These are phyloP conservation scores for Rugonectria rugulosa DNA, from an alignment of 2,329 filamentous ascomycete species.

Conservation along the genomic window DNA sequence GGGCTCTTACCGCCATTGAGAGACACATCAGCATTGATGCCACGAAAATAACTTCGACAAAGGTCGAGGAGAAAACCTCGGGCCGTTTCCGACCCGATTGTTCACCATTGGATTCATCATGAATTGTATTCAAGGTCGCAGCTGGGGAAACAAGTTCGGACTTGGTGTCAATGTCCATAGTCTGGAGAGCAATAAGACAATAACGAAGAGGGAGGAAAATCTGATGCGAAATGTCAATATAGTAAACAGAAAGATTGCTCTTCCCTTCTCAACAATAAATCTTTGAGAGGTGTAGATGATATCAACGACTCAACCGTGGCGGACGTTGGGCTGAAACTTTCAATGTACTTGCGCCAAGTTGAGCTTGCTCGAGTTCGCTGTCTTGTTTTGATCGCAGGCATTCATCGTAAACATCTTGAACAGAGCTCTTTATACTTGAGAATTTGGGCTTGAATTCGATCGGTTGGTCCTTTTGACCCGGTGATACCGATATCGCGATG, in stretches of 20 bases:
- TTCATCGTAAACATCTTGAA: not conserved
- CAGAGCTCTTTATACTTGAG: slow-evolving; percentile 14
- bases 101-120: slow-evolving; percentile 52
- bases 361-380: not conserved
- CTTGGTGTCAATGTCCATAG: not conserved
- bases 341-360: no score
- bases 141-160: not conserved
- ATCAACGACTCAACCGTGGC: no score
- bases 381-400: not conserved
- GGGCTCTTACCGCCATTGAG: slow-evolving; percentile 59
- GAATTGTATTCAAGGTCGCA: slow-evolving; percentile 7
- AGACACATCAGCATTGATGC: slow-evolving; percentile 67
- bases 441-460: not conserved
- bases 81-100: slow-evolving; percentile 67
- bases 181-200: not conserved
- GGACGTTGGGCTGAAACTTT: no score
- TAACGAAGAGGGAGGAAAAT: not conserved
- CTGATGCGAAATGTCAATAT: not conserved
- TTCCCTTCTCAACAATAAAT: no score
- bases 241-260: no score
- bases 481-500: slow-evolving; percentile 19
- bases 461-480: not conserved
- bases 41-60: slow-evolving; percentile 65
- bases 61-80: slow-evolving; percentile 57
- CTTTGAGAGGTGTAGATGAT: no score